These are phyloP conservation scores for Combretum micranthum DNA, from an alignment of 345 rosid species.

Conservation along the genomic window DNA sequence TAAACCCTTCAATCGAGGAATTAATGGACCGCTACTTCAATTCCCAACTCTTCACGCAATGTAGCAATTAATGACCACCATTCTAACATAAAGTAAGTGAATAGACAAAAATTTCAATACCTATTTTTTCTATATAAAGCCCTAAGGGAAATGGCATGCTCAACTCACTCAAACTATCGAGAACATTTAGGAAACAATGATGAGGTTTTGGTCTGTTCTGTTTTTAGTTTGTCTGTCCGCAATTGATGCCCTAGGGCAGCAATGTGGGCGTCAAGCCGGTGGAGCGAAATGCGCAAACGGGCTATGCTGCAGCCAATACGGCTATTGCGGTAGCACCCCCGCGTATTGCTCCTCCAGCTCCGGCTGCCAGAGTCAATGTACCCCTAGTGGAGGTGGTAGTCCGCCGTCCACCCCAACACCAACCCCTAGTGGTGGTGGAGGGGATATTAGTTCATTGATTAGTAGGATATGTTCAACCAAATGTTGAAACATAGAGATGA, in stretches of 20 bases:
- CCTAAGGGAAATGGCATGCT: no score
- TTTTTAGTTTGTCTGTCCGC: not conserved
- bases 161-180: no score
- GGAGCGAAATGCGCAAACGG: not conserved
- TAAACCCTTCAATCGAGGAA: no score
- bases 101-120: no score
- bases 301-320: conserved; percentile 8
- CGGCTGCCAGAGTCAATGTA: conserved; percentile 3
- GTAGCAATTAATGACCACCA: no score
- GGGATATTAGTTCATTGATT: conserved; percentile 9
- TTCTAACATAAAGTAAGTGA: no score
- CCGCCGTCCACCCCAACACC: no score
- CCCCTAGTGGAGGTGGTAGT: not conserved
- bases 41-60: no score
- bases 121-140: no score
- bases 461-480: conserved; percentile 9
- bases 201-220: not conserved
- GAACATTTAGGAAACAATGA: not conserved
- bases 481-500: conserved; percentile 17
- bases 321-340: conserved; percentile 2
- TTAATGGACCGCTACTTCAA: no score
- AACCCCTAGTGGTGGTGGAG: not conserved
- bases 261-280: conserved; percentile 6
- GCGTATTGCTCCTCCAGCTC: conserved; percentile 4
- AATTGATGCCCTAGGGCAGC: not conserved